Evolutionary conservation across 345 rosid genomes (phyloP).

Genomic region (Pelargonium nanum): DNA sequence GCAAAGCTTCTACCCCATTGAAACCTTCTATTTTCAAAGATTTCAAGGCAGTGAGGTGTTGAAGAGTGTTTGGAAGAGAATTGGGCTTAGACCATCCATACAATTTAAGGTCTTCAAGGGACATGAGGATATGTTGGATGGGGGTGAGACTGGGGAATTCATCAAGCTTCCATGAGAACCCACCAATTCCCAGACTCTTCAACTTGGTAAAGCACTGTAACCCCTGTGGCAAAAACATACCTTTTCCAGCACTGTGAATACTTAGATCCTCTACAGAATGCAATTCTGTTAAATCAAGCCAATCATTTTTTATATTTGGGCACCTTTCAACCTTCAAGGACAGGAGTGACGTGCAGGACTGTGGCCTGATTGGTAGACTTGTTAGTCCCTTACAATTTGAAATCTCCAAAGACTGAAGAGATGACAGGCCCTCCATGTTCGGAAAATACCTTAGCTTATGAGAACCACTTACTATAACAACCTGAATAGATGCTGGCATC

Average conservation of each 20-base stretch:
- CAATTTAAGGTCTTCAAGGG: background rate
- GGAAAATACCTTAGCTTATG: background rate
- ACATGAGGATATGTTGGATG: background rate
- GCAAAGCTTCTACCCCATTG: constrained; percentile 2
- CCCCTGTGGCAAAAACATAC: too few species aligned
- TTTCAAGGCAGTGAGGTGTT: constrained; percentile 6
- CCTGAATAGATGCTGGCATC: too few species aligned
- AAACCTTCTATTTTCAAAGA: background rate
- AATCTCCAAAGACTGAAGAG: background rate
- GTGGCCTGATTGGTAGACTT: constrained; percentile 2
- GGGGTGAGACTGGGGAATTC: background rate
- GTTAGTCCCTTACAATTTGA: background rate
- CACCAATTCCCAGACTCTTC: background rate
- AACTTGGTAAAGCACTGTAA: background rate
- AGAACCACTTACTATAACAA: background rate
- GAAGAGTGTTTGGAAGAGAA: constrained; percentile 3
- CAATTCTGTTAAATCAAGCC: too few species aligned
- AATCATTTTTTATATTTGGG: too few species aligned
- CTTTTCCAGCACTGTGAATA: too few species aligned
- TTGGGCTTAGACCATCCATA: background rate
- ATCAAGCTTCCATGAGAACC: background rate
- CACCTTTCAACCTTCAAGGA: too few species aligned
- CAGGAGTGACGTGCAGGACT: constrained; percentile 4
- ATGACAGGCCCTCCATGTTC: background rate
- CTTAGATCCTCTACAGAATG: too few species aligned